These are phyloP conservation scores for Asterochloris sp. DNA, from an alignment of 139 green algal species.

Conservation along the genomic window DNA sequence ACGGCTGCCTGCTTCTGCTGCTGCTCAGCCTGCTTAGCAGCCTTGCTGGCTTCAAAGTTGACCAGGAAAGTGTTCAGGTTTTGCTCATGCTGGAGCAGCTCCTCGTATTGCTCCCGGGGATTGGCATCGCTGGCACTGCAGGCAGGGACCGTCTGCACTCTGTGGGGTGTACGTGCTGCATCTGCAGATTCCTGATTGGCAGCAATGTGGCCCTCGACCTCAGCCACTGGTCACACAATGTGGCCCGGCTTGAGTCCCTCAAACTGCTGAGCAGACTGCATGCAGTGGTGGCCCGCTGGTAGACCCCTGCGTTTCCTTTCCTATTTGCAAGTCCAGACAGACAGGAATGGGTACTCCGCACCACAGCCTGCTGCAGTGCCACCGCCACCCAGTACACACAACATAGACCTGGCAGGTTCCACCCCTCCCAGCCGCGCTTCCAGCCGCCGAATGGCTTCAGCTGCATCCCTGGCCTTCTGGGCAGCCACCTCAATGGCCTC, in stretches of 20 bases:
- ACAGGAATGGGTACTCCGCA: no score
- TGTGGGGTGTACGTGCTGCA: slow-evolving; percentile 1
- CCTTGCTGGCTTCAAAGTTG: slow-evolving; percentile 42
- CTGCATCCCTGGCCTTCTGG: slow-evolving; percentile 32
- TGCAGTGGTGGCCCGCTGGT: no score
- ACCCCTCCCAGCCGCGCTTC: slow-evolving; percentile 28
- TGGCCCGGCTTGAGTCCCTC: no score
- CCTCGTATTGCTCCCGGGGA: slow-evolving; percentile 52
- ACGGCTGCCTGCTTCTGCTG: slow-evolving; percentile 54
- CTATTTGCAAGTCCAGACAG: no score
- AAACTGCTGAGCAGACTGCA: no score
- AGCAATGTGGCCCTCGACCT: no score
- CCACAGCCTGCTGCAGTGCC: no score
- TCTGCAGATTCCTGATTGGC: background rate
- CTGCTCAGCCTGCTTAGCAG: slow-evolving; percentile 46
- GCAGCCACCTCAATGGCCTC: slow-evolving; percentile 40
- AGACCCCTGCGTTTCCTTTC: no score
- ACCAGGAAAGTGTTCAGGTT: slow-evolving; percentile 67
- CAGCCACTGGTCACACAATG: no score
- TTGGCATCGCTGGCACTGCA: background rate
- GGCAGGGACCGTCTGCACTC: background rate
- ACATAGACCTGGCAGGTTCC: slow-evolving; percentile 1
- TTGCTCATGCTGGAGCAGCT: slow-evolving; percentile 58
- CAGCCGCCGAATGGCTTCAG: slow-evolving; percentile 51
- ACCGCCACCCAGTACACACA: no score